Evolutionary conservation across 2,329 filamentous ascomycete species (phyloP), one percentile per base, ranked within the genome.

Genomic region (Fusarium pseudonygamai): DNA sequence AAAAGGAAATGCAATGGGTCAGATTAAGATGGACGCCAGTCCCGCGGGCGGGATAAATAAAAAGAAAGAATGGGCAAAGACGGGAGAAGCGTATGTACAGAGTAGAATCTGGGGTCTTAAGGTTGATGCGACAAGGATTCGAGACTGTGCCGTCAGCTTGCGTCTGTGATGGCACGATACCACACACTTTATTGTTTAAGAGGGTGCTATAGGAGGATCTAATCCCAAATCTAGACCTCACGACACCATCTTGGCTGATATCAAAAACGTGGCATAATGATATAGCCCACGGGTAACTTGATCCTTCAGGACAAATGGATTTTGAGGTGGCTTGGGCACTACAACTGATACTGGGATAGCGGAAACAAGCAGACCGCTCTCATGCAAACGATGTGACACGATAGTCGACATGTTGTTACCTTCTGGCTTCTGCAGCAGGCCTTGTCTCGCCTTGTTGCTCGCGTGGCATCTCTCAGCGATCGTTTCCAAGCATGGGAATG

Each of bases 151-250:
- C 73, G 49, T 72, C 53, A 50, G 28, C 37, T 56, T 50, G 71
- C 66, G 42, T 73, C 50, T 61, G 47, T 42, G 52, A 60, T 67
- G 73, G 67, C 58, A 72, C 58, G 49, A 74, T 77, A 37, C 36
- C 36, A 53, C 50, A 64, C 46, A 46, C 28, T 46, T 28, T 40
- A n/a, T 30, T 45, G 26, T 12, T 30, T 32, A 50, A 24, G 16
- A 42, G 40, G 52, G 40, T 59, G 34, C n/a, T 47, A 32, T 43
- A 34, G 12, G 32, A 37, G 62, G 42, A 53, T 47, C 49, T 15
- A 43, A 60, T 39, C 20, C 53, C 20, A 58, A 71, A 59, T 70
- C 67, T 32, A 57, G 70, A 58, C 55, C 37, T 36, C 15, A 42
- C 24, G 39, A 50, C 36, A 39, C 14, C 37, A 39, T 45, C 56